A percentile compares a stretch with the other conserved stretches of the same genome.
phyloP scores from a whole-genome alignment of 768 basidiomycete genomes.

The Kwoniella sp. region DNA sequence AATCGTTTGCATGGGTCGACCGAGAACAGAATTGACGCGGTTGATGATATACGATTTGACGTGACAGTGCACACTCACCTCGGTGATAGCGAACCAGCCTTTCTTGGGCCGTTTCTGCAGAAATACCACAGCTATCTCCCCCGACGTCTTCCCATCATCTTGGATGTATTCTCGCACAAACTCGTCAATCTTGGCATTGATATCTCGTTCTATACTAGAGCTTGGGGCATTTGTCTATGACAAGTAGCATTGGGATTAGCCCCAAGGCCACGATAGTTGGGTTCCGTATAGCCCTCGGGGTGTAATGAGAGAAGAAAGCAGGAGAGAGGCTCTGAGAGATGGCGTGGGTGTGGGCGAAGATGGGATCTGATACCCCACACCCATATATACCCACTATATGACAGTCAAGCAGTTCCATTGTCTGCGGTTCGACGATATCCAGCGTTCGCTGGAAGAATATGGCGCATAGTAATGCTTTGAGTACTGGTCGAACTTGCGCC shows the following conservation, averaged over 20 bases:
- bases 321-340: too few species aligned
- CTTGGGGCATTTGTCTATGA: conserved; percentile 15
- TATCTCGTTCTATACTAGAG: conserved; percentile 12
- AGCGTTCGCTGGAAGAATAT: conserved; percentile 48
- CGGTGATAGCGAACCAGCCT: conserved; percentile 51
- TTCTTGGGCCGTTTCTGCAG: conserved; percentile 44
- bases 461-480: conserved; percentile 34
- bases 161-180: conserved; percentile 19
- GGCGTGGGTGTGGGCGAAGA: too few species aligned
- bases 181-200: conserved; percentile 25
- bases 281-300: too few species aligned
- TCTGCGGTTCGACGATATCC: conserved; percentile 43
- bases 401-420: conserved; percentile 34
- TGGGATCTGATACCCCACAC: neutral
- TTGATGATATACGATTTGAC: too few species aligned
- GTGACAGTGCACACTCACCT: conserved; percentile 37
- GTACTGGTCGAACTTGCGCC: conserved; percentile 30
- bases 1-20: too few species aligned
- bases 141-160: neutral
- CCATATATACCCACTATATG: conserved; percentile 40
- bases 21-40: too few species aligned
- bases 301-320: too few species aligned
- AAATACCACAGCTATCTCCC: conserved; percentile 47
- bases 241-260: too few species aligned
- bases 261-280: too few species aligned